phyloP scores from a whole-genome alignment of 116 monocot species.

The Posidonia oceanica region DNA sequence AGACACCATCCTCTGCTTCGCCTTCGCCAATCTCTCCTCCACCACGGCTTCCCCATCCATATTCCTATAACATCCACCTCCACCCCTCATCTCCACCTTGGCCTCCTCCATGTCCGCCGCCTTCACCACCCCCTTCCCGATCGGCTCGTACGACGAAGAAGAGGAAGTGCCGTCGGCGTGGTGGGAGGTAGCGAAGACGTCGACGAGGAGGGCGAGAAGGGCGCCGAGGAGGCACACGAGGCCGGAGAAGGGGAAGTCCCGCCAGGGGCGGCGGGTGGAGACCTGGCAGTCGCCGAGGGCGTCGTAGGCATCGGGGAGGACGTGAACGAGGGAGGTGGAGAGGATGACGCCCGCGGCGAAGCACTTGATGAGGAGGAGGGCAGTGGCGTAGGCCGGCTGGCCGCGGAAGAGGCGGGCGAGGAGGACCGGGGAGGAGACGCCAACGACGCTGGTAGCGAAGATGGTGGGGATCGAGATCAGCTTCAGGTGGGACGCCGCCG shows the following conservation, averaged over 20 bases:
- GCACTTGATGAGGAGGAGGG: slow-evolving; percentile 85
- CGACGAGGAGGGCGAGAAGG: slow-evolving; percentile 83
- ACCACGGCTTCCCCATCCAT: neutral
- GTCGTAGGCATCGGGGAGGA: slow-evolving; percentile 84
- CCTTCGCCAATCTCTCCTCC: slow-evolving; percentile 49
- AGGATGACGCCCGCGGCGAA: slow-evolving; percentile 94
- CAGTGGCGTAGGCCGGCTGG: slow-evolving; percentile 27
- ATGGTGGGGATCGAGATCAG: slow-evolving; percentile 53
- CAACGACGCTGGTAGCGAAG: slow-evolving; percentile 51
- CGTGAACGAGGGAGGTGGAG: slow-evolving; percentile 90
- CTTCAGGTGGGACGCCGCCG: slow-evolving; percentile 64
- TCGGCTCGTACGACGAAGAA: slow-evolving; percentile 12
- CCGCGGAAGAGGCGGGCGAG: slow-evolving; percentile 56
- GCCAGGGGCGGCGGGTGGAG: slow-evolving; percentile 56
- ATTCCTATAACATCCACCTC: neutral
- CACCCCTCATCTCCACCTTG: slow-evolving; percentile 4
- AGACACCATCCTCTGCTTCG: slow-evolving; percentile 92
- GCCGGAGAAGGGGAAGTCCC: slow-evolving; percentile 91
- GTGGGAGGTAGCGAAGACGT: slow-evolving; percentile 66
- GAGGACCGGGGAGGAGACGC: slow-evolving; percentile 59
- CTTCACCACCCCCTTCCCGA: slow-evolving; percentile 11
- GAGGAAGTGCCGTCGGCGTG: neutral
- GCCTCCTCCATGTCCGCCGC: neutral
- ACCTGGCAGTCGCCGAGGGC: slow-evolving; percentile 78
- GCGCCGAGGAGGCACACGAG: slow-evolving; percentile 61